A percentile compares a stretch with the other conserved stretches of the same genome.
phyloP scores from a whole-genome alignment of 2,329 filamentous ascomycete species.

The Fusarium robinianum region DNA sequence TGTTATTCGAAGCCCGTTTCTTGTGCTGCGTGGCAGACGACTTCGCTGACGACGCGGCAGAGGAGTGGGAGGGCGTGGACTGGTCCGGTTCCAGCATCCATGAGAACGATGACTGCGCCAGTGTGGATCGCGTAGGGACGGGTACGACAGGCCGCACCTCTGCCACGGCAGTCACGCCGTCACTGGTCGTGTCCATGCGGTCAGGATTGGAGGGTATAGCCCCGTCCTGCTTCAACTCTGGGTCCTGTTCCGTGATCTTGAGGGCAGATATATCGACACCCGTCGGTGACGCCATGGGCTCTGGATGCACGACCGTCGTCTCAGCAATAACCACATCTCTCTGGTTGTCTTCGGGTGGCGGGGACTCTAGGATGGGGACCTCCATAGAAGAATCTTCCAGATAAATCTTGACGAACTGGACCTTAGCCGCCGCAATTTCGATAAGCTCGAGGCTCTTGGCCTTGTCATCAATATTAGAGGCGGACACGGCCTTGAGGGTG shows the following conservation, averaged over 20 bases:
- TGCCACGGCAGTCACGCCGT: constrained; percentile 14
- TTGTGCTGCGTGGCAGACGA: constrained; percentile 44
- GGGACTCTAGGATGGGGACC: constrained; percentile 44
- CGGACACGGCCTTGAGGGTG: constrained; percentile 64
- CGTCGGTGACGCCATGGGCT: constrained; percentile 10
- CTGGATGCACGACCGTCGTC: constrained; percentile 15
- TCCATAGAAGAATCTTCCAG: constrained; percentile 61
- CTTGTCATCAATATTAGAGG: constrained; percentile 53
- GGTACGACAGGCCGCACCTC: constrained; percentile 40
- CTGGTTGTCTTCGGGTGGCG: constrained; percentile 17
- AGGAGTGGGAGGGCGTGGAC: constrained; percentile 34
- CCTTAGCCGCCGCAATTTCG: constrained; percentile 63
- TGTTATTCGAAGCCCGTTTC: constrained; percentile 49
- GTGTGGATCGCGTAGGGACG: constrained; percentile 65
- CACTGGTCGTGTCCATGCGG: constrained; percentile 24
- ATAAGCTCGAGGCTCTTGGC: constrained; percentile 57
- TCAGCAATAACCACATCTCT: constrained; percentile 20
- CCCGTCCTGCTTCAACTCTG: constrained; percentile 6
- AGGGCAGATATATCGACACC: constrained; percentile 28
- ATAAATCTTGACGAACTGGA: constrained; percentile 67
- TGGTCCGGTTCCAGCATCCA: constrained; percentile 73
- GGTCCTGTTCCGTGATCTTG: constrained; percentile 21
- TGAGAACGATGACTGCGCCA: constrained; percentile 76
- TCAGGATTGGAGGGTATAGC: constrained; percentile 14
- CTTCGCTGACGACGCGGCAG: constrained; percentile 32